Evolutionary conservation across 495 filamentous ascomycete genomes (phyloP).

Genomic region (Daldinia caldariorum): DNA sequence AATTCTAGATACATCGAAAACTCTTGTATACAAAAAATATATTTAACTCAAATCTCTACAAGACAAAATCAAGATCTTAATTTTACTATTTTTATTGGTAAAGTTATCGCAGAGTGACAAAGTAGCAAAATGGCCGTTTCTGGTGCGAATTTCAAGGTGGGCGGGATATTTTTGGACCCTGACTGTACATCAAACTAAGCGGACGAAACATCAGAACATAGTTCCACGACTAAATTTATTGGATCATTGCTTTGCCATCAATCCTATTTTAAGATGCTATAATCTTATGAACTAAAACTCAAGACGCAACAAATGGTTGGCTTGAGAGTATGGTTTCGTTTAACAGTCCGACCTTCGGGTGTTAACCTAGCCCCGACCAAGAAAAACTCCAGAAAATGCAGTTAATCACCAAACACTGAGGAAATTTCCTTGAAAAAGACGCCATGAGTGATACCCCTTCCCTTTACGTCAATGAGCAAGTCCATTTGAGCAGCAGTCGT

Average conservation of each 20-base stretch:
- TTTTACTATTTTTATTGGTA: too few relatives aligned
- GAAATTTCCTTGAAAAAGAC: conserved; percentile 3
- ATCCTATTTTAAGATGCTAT: not conserved
- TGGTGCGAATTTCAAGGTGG: too few relatives aligned
- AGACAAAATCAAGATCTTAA: too few relatives aligned
- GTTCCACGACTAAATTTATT: not conserved
- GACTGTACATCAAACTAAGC: not conserved
- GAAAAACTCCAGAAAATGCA: conserved; percentile 23
- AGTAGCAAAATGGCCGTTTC: too few relatives aligned
- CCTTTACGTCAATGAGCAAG: not conserved
- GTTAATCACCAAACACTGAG: conserved; percentile 2
- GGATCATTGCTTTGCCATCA: not conserved
- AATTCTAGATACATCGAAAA: too few relatives aligned
- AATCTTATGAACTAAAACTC: not conserved
- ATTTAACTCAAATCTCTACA: too few relatives aligned
- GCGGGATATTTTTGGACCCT: not conserved
- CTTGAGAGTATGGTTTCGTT: not conserved
- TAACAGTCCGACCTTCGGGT: not conserved
- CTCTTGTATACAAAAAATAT: too few relatives aligned
- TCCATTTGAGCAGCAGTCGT: not conserved
- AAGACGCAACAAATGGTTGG: not conserved
- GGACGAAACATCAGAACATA: not conserved
- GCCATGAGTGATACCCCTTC: conserved; percentile 1
- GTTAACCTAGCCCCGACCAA: conserved; percentile 6
- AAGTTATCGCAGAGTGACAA: too few relatives aligned